Conservation (phyloP, 306 rosid genomes). For the Quercus cerris region DNA sequence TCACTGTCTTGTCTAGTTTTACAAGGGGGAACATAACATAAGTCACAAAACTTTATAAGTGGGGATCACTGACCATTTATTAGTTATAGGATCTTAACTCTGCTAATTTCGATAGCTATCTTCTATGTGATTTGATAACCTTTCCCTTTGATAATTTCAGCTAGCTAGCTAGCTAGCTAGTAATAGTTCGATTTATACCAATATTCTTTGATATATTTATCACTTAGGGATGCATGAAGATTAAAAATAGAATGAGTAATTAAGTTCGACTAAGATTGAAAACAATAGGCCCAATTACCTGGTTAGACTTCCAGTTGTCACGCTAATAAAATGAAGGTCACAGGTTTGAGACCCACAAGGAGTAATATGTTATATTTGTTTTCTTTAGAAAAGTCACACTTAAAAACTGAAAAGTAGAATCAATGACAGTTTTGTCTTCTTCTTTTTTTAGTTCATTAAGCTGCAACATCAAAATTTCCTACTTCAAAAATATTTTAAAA, state of each 20-base stretch:
- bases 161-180: neutral
- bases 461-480: neutral
- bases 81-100: neutral
- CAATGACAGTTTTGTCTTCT: neutral
- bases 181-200: neutral
- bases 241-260: too few relatives aligned
- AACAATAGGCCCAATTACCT: neutral
- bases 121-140: too few relatives aligned
- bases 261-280: neutral
- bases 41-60: neutral
- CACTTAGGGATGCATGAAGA: neutral
- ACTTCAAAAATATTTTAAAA: too few relatives aligned
- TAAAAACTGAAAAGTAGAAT: neutral
- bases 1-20: neutral
- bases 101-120: neutral
- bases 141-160: neutral
- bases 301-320: too few relatives aligned
- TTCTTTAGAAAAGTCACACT: neutral
- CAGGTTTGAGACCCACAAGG: neutral
- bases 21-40: neutral
- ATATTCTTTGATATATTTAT: neutral
- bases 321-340: neutral
- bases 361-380: neutral
- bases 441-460: neutral
- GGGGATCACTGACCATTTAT: neutral